Evolutionary conservation across 2,329 filamentous ascomycete species (phyloP).

Genomic region (Cyphellophora europaea): DNA sequence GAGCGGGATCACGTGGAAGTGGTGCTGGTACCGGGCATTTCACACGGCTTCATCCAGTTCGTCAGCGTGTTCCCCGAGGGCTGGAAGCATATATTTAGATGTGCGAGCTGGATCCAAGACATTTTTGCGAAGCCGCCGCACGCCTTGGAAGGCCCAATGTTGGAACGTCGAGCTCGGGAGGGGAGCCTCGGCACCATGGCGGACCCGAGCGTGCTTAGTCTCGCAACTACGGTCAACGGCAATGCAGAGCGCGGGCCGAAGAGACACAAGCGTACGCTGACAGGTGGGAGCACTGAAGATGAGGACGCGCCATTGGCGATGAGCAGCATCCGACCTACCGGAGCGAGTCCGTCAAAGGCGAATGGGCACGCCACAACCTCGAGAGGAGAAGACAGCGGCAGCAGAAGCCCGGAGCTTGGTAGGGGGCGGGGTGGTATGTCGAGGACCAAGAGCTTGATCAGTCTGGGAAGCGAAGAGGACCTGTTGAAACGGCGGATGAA

Average conservation of each 20-base stretch:
- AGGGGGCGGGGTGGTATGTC: slow-evolving; percentile 9
- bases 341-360: not conserved
- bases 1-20: slow-evolving; percentile 74
- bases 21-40: slow-evolving; percentile 75
- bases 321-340: slow-evolving; percentile 12
- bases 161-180: slow-evolving; percentile 20
- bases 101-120: slow-evolving; percentile 71
- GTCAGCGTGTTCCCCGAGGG: slow-evolving; percentile 79
- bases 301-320: slow-evolving; percentile 20
- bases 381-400: slow-evolving; percentile 2
- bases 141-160: slow-evolving; percentile 31
- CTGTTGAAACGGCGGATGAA: slow-evolving; percentile 47
- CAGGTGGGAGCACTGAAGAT: slow-evolving; percentile 54
- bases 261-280: slow-evolving; percentile 15
- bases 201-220: not conserved
- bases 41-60: slow-evolving; percentile 91
- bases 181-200: slow-evolving; percentile 5
- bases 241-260: not conserved
- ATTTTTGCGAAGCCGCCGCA: slow-evolving; percentile 51
- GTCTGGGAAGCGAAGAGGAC: slow-evolving; percentile 48
- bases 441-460: slow-evolving; percentile 38
- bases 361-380: slow-evolving; percentile 4
- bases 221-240: slow-evolving; percentile 1
- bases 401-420: slow-evolving; percentile 2
- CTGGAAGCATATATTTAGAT: slow-evolving; percentile 76